phyloP scores from a whole-genome alignment of 2,329 filamentous ascomycete species.

The Fusarium circinatum region DNA sequence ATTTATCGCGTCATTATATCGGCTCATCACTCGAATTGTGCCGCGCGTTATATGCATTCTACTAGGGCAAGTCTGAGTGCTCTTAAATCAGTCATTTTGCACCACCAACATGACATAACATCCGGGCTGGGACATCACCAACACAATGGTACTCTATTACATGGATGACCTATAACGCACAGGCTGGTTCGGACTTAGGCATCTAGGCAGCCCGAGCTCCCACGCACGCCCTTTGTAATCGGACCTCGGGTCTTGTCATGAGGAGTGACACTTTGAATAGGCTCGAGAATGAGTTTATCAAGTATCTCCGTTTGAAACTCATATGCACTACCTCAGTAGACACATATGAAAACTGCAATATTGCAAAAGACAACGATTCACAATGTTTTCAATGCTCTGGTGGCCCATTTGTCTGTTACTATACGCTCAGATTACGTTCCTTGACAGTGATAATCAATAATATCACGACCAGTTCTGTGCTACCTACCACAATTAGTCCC shows the following conservation, averaged over 20 bases:
- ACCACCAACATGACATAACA: slow-evolving; percentile 5
- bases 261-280: not conserved
- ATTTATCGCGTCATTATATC: slow-evolving; percentile 21
- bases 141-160: slow-evolving; percentile 9
- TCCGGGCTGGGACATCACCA: not conserved
- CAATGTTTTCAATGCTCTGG: not conserved
- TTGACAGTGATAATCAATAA: not conserved
- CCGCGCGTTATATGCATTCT: slow-evolving; percentile 9
- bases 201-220: not conserved
- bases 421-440: not conserved
- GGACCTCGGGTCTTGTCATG: not conserved
- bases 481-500: not conserved
- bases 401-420: not conserved
- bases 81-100: slow-evolving; percentile 14
- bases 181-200: not conserved
- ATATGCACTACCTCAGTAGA: not conserved
- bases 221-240: not conserved
- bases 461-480: not conserved
- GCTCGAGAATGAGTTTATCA: not conserved
- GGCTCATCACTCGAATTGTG: slow-evolving; percentile 14
- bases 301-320: slow-evolving; percentile 8
- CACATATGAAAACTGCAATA: slow-evolving; percentile 8
- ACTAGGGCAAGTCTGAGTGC: slow-evolving; percentile 1
- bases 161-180: not conserved
- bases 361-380: not conserved